Conservation (phyloP, 305 asterid genomes). For the Fraxinus ornus region DNA sequence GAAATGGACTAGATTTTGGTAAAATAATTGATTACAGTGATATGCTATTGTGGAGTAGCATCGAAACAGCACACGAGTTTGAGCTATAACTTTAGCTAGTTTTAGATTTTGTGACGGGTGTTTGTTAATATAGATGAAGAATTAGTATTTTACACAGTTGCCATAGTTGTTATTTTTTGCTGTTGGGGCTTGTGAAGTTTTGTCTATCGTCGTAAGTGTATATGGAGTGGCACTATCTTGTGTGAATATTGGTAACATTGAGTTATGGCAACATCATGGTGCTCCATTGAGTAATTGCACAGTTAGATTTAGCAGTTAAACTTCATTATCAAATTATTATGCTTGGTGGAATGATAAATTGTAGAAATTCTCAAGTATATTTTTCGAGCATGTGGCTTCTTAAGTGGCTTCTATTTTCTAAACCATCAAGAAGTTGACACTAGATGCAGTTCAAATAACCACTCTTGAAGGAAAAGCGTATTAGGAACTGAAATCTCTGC, state of each 20-base stretch:
- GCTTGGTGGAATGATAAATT: background rate
- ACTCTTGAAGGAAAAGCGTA: background rate
- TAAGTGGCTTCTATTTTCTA: slow-evolving; percentile 4
- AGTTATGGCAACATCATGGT: background rate
- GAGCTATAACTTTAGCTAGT: background rate
- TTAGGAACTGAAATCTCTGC: background rate
- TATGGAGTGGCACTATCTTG: background rate
- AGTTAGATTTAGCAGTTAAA: background rate
- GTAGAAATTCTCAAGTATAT: background rate
- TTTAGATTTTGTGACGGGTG: background rate
- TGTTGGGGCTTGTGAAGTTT: background rate
- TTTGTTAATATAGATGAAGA: background rate
- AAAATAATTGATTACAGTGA: background rate
- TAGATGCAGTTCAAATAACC: slow-evolving; percentile 6
- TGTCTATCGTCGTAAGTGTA: background rate
- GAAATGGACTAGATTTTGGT: background rate
- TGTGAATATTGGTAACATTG: background rate
- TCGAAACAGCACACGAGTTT: background rate
- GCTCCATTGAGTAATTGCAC: background rate
- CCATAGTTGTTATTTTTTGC: background rate
- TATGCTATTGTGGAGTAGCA: background rate
- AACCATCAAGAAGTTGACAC: slow-evolving; percentile 11
- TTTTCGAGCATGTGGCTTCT: background rate
- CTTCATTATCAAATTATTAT: background rate
- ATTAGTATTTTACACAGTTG: background rate